phyloP scores from a whole-genome alignment of 2,329 filamentous ascomycete species.

The Colletotrichum salicis region DNA sequence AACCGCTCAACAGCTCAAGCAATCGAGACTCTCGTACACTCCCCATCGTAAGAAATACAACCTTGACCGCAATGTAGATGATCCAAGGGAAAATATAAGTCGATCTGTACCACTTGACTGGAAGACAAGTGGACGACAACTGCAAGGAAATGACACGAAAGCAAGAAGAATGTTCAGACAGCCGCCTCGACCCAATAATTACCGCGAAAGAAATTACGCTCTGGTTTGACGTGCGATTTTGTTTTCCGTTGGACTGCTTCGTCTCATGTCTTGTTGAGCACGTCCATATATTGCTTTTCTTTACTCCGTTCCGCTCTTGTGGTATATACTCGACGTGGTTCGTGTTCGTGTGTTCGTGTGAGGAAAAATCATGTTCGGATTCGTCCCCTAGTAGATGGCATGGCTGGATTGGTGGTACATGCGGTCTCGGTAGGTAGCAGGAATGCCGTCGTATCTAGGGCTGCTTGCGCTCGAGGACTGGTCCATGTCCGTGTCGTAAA shows the following conservation, averaged over 20 bases:
- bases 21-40: slow-evolving; percentile 25
- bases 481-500: slow-evolving; percentile 35
- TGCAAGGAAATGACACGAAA: neutral
- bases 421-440: slow-evolving; percentile 25
- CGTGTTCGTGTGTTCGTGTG: slow-evolving; percentile 19
- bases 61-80: neutral
- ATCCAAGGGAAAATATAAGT: slow-evolving; percentile 6
- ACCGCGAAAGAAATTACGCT: slow-evolving; percentile 14
- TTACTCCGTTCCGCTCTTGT: slow-evolving; percentile 24
- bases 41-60: slow-evolving; percentile 19
- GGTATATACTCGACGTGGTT: slow-evolving; percentile 2
- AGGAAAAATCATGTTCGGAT: neutral
- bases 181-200: slow-evolving; percentile 14
- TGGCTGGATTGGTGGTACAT: slow-evolving; percentile 27
- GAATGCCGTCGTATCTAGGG: slow-evolving; percentile 29
- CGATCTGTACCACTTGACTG: neutral
- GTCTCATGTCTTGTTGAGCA: neutral
- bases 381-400: slow-evolving; percentile 12
- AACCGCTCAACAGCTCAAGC: slow-evolving; percentile 24
- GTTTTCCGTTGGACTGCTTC: neutral
- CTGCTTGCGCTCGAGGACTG: slow-evolving; percentile 34
- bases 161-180: slow-evolving; percentile 22
- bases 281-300: slow-evolving; percentile 6
- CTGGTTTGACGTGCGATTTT: slow-evolving; percentile 4
- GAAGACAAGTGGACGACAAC: neutral